Percentiles rank a stretch among this genome's conserved stretches.
Evolutionary conservation across 805 yeast genomes (phyloP).

Genomic region (Kazachstania taianensis): DNA sequence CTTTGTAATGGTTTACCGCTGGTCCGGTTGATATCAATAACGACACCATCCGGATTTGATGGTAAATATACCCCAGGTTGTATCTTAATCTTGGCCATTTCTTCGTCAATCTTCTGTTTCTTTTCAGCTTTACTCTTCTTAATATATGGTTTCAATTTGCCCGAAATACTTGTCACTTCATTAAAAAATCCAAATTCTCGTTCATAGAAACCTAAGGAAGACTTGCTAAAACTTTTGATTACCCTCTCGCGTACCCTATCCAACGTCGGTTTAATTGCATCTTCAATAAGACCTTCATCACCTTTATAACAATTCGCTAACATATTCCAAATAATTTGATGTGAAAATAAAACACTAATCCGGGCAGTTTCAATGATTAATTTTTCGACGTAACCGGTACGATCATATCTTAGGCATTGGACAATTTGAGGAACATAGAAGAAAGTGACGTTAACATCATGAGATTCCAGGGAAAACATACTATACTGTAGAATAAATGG

Average conservation of each 20-base stretch:
- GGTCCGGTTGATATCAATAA: slow-evolving; percentile 80
- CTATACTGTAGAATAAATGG: slow-evolving; percentile 74
- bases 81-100: slow-evolving; percentile 69
- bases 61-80: slow-evolving; percentile 86
- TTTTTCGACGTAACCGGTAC: slow-evolving; percentile 73
- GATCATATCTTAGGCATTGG: slow-evolving; percentile 78
- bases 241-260: slow-evolving; percentile 62
- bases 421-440: slow-evolving; percentile 98
- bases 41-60: slow-evolving; percentile 92
- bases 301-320: slow-evolving; percentile 84
- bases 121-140: slow-evolving; percentile 92
- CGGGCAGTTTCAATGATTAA: slow-evolving; percentile 87
- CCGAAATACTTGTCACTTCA: slow-evolving; percentile 88
- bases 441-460: slow-evolving; percentile 79
- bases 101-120: slow-evolving; percentile 92
- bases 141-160: slow-evolving; percentile 88
- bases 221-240: slow-evolving; percentile 47
- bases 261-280: slow-evolving; percentile 69
- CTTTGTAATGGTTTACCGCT: slow-evolving; percentile 94
- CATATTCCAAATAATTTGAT: slow-evolving; percentile 98
- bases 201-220: slow-evolving; percentile 60
- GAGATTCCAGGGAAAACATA: slow-evolving; percentile 79
- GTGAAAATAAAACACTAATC: slow-evolving; percentile 85
- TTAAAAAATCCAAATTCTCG: slow-evolving; percentile 82
- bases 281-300: slow-evolving; percentile 76